A percentile compares a stretch with the other conserved stretches of the same genome.
These are phyloP conservation scores for Macroventuria anomochaeta DNA, from an alignment of 2,329 filamentous ascomycete genomes.

Conservation along the genomic window DNA sequence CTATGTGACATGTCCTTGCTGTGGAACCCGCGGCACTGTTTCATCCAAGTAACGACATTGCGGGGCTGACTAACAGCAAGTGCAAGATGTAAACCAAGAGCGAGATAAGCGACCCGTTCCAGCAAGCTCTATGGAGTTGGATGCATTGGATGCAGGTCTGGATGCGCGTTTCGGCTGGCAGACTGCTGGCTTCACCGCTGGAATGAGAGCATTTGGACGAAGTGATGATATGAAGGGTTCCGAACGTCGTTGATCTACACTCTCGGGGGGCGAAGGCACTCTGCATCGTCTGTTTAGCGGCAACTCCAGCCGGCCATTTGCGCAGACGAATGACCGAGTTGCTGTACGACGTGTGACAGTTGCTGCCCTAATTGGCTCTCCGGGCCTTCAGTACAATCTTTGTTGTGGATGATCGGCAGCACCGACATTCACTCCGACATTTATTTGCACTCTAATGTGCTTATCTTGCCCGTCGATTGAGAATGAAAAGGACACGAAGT, in stretches of 20 bases:
- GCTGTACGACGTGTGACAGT: conserved; percentile 15
- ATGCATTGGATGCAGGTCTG: background rate
- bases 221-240: background rate
- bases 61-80: conserved; percentile 19
- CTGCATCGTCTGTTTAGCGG: conserved; percentile 12
- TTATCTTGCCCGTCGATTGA: conserved; percentile 4
- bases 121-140: background rate
- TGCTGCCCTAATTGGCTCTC: conserved; percentile 20
- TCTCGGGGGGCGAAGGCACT: conserved; percentile 4
- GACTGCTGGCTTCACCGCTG: conserved; percentile 13
- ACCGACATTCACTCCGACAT: conserved; percentile 26
- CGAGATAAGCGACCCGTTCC: conserved; percentile 13
- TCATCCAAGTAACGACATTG: conserved; percentile 16
- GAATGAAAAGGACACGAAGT: background rate
- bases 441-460: background rate
- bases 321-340: conserved; percentile 23
- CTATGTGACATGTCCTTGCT: background rate
- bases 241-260: conserved; percentile 6
- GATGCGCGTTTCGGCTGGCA: background rate
- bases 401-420: conserved; percentile 6
- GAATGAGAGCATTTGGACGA: conserved; percentile 8
- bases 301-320: conserved; percentile 22
- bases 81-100: conserved; percentile 1
- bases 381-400: conserved; percentile 15
- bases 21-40: conserved; percentile 17